Percentiles rank a stretch among this genome's conserved stretches.
Conservation (phyloP, 2,329 filamentous ascomycete genomes). For the Tolypocladium sp. region DNA sequence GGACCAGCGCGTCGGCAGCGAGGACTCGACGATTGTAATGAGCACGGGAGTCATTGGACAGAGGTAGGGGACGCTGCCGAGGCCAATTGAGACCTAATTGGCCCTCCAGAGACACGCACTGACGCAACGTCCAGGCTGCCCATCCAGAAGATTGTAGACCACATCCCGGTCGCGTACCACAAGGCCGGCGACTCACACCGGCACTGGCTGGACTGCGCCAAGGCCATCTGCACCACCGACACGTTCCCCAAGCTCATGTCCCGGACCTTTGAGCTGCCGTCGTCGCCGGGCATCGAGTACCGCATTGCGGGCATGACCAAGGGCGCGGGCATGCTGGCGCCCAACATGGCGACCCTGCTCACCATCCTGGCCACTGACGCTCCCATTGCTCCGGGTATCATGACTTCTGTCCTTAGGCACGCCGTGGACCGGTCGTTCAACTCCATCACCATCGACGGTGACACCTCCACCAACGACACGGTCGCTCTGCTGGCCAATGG, state of each 20-base stretch:
- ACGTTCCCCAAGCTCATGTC: slow-evolving; percentile 96
- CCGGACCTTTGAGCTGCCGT: slow-evolving; percentile 73
- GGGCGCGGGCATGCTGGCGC: slow-evolving; percentile 97
- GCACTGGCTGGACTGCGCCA: slow-evolving; percentile 78
- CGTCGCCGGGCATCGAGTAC: slow-evolving; percentile 66
- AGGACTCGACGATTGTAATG: slow-evolving; percentile 77
- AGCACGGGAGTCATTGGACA: slow-evolving; percentile 97
- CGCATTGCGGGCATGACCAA: slow-evolving; percentile 92
- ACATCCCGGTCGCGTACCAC: slow-evolving; percentile 67
- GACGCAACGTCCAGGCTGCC: slow-evolving; percentile 51
- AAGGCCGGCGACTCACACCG: slow-evolving; percentile 67
- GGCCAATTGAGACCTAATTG: not conserved
- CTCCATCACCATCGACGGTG: slow-evolving; percentile 91
- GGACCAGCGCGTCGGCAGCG: slow-evolving; percentile 48
- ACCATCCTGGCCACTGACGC: slow-evolving; percentile 89
- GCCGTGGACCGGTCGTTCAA: slow-evolving; percentile 87
- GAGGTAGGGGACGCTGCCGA: slow-evolving; percentile 39
- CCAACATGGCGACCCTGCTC: slow-evolving; percentile 95
- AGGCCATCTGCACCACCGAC: slow-evolving; percentile 95
- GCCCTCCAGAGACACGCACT: slow-evolving; percentile 1
- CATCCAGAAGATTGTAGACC: slow-evolving; percentile 78
- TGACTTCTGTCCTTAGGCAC: slow-evolving; percentile 61
- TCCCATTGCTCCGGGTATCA: slow-evolving; percentile 58
- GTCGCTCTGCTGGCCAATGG: slow-evolving; percentile 93
- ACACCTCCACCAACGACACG: slow-evolving; percentile 96